Evolutionary conservation across 2,329 filamentous ascomycete genomes (phyloP).

Genomic region (Nemania serpens): DNA sequence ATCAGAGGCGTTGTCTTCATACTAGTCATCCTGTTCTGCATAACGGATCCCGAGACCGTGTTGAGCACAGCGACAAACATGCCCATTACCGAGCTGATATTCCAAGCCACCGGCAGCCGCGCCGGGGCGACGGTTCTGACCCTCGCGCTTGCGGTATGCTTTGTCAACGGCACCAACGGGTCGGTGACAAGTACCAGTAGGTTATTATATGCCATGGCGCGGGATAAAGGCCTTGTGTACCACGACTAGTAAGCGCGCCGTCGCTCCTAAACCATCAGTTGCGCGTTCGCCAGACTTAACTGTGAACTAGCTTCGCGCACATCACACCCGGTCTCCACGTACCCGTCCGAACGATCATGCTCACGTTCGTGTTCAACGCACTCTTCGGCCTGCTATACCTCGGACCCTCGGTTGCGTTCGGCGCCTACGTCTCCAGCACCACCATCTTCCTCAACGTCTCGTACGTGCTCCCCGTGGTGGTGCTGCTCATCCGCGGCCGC

Average conservation of each 20-base stretch:
- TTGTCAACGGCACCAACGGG: slow-evolving; percentile 52
- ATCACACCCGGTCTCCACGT: slow-evolving; percentile 47
- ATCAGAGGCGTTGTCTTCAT: slow-evolving; percentile 45
- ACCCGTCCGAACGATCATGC: slow-evolving; percentile 47
- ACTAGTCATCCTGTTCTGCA: slow-evolving; percentile 49
- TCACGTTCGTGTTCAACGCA: slow-evolving; percentile 50
- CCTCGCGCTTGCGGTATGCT: slow-evolving; percentile 49
- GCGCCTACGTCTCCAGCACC: slow-evolving; percentile 50
- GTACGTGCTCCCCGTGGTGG: slow-evolving; percentile 49
- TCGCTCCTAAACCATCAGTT: neutral
- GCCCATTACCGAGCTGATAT: slow-evolving; percentile 52
- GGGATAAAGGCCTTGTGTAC: slow-evolving; percentile 48
- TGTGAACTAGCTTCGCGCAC: slow-evolving; percentile 40
- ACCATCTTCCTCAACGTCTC: slow-evolving; percentile 54
- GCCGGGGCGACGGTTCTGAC: slow-evolving; percentile 48
- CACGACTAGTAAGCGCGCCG: slow-evolving; percentile 35
- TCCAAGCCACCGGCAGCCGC: slow-evolving; percentile 48
- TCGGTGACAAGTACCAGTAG: slow-evolving; percentile 50
- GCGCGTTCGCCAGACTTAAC: neutral
- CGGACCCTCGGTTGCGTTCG: slow-evolving; percentile 52
- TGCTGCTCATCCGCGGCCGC: slow-evolving; percentile 45
- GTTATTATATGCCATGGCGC: slow-evolving; percentile 52
- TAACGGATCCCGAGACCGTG: slow-evolving; percentile 45
- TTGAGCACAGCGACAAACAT: slow-evolving; percentile 47
- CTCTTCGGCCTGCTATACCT: slow-evolving; percentile 53